Conservation (phyloP, 495 filamentous ascomycete genomes). For the Hypoxylon fragiforme region DNA sequence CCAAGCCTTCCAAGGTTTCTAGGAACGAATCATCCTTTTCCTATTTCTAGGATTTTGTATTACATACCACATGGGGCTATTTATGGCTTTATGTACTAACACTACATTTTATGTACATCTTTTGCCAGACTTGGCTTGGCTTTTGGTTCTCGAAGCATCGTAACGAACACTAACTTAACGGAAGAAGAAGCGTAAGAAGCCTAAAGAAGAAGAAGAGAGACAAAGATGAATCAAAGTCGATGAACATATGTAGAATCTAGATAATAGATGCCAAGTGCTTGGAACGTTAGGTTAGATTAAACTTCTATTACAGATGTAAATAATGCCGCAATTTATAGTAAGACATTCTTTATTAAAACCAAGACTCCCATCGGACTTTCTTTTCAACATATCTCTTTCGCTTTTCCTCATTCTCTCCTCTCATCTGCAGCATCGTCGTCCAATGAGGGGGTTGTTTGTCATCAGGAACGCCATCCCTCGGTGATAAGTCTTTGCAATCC, state of each 20-base stretch:
- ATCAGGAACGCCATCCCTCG: constrained; percentile 1
- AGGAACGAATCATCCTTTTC: constrained; percentile 16
- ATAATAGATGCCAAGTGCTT: neutral
- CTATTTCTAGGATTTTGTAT: constrained; percentile 10
- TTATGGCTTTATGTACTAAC: constrained; percentile 10
- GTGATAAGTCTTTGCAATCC: neutral
- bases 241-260: no score
- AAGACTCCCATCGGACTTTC: no score
- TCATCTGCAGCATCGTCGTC: neutral
- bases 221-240: no score
- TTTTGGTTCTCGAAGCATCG: no score
- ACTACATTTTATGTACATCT: no score
- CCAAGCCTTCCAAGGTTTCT: no score
- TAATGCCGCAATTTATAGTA: neutral
- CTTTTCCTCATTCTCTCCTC: neutral
- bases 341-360: neutral
- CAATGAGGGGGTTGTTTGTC: no score
- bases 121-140: no score
- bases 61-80: constrained; percentile 12
- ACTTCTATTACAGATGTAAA: neutral
- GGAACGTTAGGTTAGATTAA: neutral
- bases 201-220: no score
- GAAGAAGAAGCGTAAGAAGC: no score
- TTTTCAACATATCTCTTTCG: no score
- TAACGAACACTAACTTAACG: no score